Conservation (phyloP, 169 alveolate genomes). For the Plasmodium sp. region DNA sequence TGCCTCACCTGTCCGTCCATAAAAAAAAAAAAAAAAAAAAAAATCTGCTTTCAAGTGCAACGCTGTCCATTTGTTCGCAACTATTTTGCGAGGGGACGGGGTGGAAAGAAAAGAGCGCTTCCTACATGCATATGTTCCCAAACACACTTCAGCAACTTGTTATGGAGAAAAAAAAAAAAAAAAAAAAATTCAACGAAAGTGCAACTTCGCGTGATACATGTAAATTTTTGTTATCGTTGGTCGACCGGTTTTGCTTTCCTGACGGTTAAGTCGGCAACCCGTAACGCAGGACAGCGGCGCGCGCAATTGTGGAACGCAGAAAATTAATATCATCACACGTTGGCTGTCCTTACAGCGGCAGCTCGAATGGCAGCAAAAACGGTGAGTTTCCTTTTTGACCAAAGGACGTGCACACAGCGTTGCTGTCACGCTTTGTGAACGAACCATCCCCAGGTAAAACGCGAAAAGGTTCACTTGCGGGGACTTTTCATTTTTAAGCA, state of each 20-base stretch:
- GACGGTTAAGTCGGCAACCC: neutral
- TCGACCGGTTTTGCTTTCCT: neutral
- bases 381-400: neutral
- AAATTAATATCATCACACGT: neutral
- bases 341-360: neutral
- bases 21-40: neutral
- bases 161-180: neutral
- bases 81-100: neutral
- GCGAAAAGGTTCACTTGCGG: neutral
- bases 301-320: neutral
- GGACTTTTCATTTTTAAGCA: neutral
- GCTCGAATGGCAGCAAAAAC: neutral
- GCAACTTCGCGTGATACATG: neutral
- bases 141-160: neutral
- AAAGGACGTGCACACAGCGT: neutral
- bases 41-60: constrained; percentile 47
- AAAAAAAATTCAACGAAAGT: neutral
- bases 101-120: neutral
- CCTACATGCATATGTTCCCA: neutral
- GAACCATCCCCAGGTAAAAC: neutral
- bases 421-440: neutral
- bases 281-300: neutral
- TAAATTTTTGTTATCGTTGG: neutral
- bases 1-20: neutral
- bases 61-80: neutral